Evolutionary conservation across 2,329 filamentous ascomycete genomes (phyloP).

Genomic region (Thelonectria blattea): DNA sequence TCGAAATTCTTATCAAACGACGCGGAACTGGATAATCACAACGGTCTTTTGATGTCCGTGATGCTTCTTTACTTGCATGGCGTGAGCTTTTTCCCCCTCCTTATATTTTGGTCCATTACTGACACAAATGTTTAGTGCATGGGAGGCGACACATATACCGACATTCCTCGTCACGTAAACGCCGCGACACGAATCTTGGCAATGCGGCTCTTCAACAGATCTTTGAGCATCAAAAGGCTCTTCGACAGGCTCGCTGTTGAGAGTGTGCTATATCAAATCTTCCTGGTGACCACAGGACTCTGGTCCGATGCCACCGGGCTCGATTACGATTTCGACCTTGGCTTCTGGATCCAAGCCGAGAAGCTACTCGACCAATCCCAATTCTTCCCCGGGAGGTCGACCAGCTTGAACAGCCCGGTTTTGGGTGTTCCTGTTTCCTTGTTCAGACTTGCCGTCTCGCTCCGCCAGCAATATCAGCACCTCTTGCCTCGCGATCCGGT

Average conservation of each 20-base stretch:
- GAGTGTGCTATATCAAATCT: conserved; percentile 35
- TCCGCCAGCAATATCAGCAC: conserved; percentile 21
- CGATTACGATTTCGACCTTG: conserved; percentile 20
- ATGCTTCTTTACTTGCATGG: conserved; percentile 37
- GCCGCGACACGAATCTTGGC: conserved; percentile 32
- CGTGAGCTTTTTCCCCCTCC: conserved; percentile 18
- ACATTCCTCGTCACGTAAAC: conserved; percentile 30
- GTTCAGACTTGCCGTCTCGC: conserved; percentile 22
- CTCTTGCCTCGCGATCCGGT: background rate
- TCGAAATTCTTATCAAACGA: conserved; percentile 21
- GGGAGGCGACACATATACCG: conserved; percentile 27
- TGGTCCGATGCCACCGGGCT: conserved; percentile 25
- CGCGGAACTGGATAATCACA: conserved; percentile 25
- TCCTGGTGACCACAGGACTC: conserved; percentile 27
- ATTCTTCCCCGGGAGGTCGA: conserved; percentile 20
- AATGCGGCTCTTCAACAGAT: conserved; percentile 17
- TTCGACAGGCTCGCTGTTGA: conserved; percentile 34
- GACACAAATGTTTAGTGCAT: conserved; percentile 21
- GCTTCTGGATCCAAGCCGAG: conserved; percentile 30
- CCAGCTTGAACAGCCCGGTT: conserved; percentile 30
- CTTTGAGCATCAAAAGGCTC: conserved; percentile 11
- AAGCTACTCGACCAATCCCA: conserved; percentile 16
- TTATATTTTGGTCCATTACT: background rate
- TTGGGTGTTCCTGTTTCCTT: conserved; percentile 31
- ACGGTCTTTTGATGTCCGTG: conserved; percentile 35